These are phyloP conservation scores for Nannizziopsis arthrosporioides DNA, from an alignment of 2,329 filamentous ascomycete genomes.

Conservation along the genomic window DNA sequence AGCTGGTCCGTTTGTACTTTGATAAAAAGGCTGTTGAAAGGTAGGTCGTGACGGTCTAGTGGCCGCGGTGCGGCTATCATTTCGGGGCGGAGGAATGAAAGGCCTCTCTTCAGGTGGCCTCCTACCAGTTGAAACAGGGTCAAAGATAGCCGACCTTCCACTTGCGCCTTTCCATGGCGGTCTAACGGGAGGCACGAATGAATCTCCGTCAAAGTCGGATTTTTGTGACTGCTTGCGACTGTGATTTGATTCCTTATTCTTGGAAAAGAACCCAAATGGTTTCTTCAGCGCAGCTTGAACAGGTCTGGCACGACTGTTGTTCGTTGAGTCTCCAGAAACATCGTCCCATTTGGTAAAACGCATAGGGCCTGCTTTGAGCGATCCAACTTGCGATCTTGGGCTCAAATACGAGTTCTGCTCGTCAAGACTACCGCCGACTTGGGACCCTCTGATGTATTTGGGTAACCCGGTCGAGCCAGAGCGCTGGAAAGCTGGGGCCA, in stretches of 20 bases:
- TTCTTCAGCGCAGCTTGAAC: constrained; percentile 36
- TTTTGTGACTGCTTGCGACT: constrained; percentile 26
- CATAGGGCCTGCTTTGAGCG: background rate
- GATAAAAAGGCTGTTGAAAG: background rate
- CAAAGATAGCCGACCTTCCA: constrained; percentile 53
- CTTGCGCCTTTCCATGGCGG: constrained; percentile 61
- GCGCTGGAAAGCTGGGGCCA: constrained; percentile 12
- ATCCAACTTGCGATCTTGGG: constrained; percentile 10
- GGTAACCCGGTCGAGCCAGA: constrained; percentile 11
- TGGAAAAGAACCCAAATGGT: constrained; percentile 22
- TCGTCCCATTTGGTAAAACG: constrained; percentile 46
- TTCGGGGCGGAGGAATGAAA: constrained; percentile 4
- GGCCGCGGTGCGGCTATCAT: background rate
- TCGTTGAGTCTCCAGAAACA: constrained; percentile 54
- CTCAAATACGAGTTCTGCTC: background rate
- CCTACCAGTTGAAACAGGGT: constrained; percentile 50
- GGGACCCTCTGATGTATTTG: constrained; percentile 1
- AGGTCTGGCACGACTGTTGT: constrained; percentile 43
- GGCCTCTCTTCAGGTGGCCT: constrained; percentile 35
- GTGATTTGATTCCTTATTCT: constrained; percentile 29
- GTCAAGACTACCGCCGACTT: background rate
- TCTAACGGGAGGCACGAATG: constrained; percentile 37
- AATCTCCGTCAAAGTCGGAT: constrained; percentile 21
- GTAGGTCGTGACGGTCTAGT: background rate
- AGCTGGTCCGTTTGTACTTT: background rate